A percentile compares a stretch with the other conserved stretches of the same genome.
Evolutionary conservation across 140 eudicot species (phyloP).

Genomic region (Stevia rebaudiana): DNA sequence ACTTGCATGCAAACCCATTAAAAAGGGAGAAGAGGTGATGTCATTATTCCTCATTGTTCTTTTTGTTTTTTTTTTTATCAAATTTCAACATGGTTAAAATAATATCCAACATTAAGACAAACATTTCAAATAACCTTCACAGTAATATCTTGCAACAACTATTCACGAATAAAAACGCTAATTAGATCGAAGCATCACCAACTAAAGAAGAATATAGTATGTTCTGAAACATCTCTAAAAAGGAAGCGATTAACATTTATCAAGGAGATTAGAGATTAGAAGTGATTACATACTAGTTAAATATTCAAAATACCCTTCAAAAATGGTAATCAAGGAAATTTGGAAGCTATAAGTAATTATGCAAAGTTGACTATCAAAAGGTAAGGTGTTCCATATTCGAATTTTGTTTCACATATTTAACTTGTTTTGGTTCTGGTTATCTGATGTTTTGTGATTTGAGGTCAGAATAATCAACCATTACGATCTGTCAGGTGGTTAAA

Average conservation of each 20-base stretch:
- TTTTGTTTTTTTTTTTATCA: not conserved
- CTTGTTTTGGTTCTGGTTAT: not conserved
- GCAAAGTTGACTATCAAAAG: not conserved
- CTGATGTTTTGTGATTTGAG: not conserved
- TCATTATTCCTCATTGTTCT: not conserved
- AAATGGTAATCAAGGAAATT: not conserved
- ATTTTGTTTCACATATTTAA: not conserved
- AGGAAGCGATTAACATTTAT: not conserved
- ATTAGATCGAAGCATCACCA: not conserved
- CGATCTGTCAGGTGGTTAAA: too few species aligned
- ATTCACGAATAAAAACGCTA: not conserved
- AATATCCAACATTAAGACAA: not conserved
- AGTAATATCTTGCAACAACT: not conserved
- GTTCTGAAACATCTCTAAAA: not conserved
- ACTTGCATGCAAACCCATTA: constrained; percentile 54
- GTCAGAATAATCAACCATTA: not conserved
- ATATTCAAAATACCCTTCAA: not conserved
- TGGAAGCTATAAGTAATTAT: not conserved
- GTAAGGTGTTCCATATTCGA: not conserved
- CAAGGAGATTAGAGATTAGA: not conserved
- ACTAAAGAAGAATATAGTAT: not conserved
- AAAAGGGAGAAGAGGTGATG: constrained; percentile 75
- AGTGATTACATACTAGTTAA: not conserved
- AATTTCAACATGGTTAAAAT: not conserved
- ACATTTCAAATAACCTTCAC: not conserved